phyloP scores from a whole-genome alignment of 1,284 basidiomycete genomes.

The Marasmius fiardii region DNA sequence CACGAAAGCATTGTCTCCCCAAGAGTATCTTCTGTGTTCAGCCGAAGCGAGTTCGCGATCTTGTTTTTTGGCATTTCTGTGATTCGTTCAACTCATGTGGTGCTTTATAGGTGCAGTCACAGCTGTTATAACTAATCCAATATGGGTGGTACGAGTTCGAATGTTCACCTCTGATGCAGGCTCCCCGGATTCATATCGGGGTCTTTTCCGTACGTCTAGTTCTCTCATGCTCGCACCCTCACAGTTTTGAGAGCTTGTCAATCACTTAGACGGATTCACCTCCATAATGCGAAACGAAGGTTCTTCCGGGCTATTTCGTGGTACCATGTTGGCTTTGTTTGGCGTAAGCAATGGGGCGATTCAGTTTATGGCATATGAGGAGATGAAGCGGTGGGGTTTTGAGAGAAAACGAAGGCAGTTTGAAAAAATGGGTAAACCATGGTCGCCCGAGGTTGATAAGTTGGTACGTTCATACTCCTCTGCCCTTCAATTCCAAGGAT shows the following conservation, averaged over 20 bases:
- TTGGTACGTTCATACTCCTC: slow-evolving; percentile 52
- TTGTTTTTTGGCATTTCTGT: slow-evolving; percentile 14
- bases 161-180: slow-evolving; percentile 86
- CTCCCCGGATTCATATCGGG: slow-evolving; percentile 71
- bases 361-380: slow-evolving; percentile 96
- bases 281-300: slow-evolving; percentile 77
- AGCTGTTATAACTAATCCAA: slow-evolving; percentile 94
- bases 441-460: slow-evolving; percentile 77
- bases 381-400: slow-evolving; percentile 90
- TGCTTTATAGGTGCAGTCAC: slow-evolving; percentile 75
- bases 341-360: slow-evolving; percentile 96
- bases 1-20: slow-evolving; percentile 63
- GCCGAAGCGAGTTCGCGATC: slow-evolving; percentile 87
- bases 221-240: slow-evolving; percentile 1
- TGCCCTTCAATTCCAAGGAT: neutral
- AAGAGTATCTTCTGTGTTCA: slow-evolving; percentile 85
- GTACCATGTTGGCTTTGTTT: slow-evolving; percentile 85
- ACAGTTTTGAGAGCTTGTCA: neutral
- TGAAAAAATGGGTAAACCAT: slow-evolving; percentile 54
- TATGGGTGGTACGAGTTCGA: slow-evolving; percentile 98
- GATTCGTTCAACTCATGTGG: slow-evolving; percentile 11
- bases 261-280: slow-evolving; percentile 66
- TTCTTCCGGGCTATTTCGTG: slow-evolving; percentile 79
- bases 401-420: slow-evolving; percentile 68
- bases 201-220: slow-evolving; percentile 68